phyloP scores from a whole-genome alignment of 768 basidiomycete genomes.

The Nidularia pulvinata region DNA sequence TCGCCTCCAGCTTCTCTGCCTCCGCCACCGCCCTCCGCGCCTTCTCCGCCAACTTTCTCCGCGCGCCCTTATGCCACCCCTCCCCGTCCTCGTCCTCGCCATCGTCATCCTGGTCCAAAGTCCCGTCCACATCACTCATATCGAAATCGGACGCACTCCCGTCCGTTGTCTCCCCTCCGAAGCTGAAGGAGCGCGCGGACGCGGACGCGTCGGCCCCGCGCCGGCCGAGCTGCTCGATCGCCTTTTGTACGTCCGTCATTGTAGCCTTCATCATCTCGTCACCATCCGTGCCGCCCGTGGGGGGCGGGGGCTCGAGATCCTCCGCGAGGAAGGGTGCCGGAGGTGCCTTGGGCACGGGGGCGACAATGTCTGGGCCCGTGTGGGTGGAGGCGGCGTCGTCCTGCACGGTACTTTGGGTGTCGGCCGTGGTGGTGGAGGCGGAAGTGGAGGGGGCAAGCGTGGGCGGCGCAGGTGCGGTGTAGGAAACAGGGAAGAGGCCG shows the following conservation, averaged over 20 bases:
- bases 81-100: conserved; percentile 39
- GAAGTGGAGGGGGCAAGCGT: conserved; percentile 19
- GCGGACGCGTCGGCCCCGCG: conserved; percentile 26
- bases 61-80: conserved; percentile 64
- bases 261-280: conserved; percentile 81
- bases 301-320: conserved; percentile 11
- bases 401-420: conserved; percentile 7
- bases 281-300: conserved; percentile 14
- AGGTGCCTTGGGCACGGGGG: conserved; percentile 35
- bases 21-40: conserved; percentile 65
- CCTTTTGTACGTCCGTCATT: conserved; percentile 87
- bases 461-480: conserved; percentile 68
- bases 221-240: conserved; percentile 81
- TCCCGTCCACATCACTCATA: conserved; percentile 31
- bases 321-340: conserved; percentile 16
- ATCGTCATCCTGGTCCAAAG: conserved; percentile 25
- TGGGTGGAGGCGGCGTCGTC: conserved; percentile 9
- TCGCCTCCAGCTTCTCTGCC: conserved; percentile 44
- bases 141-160: conserved; percentile 42
- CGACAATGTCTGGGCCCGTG: conserved; percentile 21
- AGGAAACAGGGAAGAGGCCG: conserved; percentile 92
- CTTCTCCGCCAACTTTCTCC: conserved; percentile 69
- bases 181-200: conserved; percentile 62
- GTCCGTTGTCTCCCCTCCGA: conserved; percentile 64
- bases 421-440: conserved; percentile 18